Evolutionary conservation across 441 rosid genomes (phyloP), one percentile per base, ranked within the genome.

Genomic region (Corymbia citriodora): DNA sequence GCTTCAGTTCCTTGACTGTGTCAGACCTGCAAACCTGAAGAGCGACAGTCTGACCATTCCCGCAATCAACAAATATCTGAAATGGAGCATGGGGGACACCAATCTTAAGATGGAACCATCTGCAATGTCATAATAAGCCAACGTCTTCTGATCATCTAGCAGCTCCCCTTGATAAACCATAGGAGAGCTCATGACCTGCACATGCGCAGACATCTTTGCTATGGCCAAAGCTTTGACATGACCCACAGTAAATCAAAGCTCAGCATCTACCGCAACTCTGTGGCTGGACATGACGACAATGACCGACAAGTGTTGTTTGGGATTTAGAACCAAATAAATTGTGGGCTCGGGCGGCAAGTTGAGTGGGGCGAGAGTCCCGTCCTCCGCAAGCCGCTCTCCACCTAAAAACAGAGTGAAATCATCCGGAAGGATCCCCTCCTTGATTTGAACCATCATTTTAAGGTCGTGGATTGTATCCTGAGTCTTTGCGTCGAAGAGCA

Each of bases 241-340:
- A 57, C 13, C 63, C 29, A 57, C 6, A 23, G 2, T 5, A 5
- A 9, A 57, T 29, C 63, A 57, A 57, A 23, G 10, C 25, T 2
- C 10, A 57, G 29, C 0, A 8, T 57, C 63, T 57, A 23, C 63
- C 29, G 0, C 23, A 0, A 57, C 63, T 57, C 1, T 57, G 1
- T 5, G 63, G 10, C 6, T 4, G 13, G 29, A 23, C 29, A 57
- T 57, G 63, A 21, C 3, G 0, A 57, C 0, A 3, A 57, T 21
- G 29, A 57, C 6, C 1, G 3, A 57, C 29, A 21, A 21, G 11
- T 57, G 61, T 57, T 57, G 4, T 21, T 57, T 57, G 5, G 61
- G 61, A 57, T 57, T 2, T 57, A 57, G 23, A 57, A 57, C 2
- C 27, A 57, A 57, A 57, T 57, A 57, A 21, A 57, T 21, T 9